Evolutionary conservation across 2,329 filamentous ascomycete genomes (phyloP).

Genomic region (Clonostachys solani): DNA sequence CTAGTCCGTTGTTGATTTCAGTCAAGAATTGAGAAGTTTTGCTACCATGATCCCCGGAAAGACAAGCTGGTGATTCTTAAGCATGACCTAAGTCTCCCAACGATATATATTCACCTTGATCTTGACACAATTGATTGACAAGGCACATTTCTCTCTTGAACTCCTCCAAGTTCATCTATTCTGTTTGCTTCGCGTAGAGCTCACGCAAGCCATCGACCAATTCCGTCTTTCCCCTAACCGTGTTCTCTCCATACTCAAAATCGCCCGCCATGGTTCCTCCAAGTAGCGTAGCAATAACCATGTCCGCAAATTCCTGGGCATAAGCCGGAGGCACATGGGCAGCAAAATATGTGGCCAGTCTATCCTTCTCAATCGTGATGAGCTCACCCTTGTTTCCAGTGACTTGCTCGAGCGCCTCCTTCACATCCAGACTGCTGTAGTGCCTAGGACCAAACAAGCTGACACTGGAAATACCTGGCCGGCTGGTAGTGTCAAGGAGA

Average conservation of each 20-base stretch:
- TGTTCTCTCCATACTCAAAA: conserved; percentile 14
- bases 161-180: no score
- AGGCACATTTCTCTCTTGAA: no score
- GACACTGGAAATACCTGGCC: conserved; percentile 9
- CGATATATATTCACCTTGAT: no score
- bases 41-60: no score
- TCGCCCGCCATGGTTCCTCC: conserved; percentile 16
- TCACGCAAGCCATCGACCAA: conserved; percentile 14
- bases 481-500: conserved; percentile 8
- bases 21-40: no score
- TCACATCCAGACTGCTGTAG: conserved; percentile 20
- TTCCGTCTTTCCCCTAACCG: conserved; percentile 13
- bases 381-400: conserved; percentile 16
- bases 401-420: conserved; percentile 15
- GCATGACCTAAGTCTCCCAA: no score
- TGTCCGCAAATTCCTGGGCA: conserved; percentile 18
- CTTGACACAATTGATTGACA: no score
- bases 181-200: not conserved
- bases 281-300: conserved; percentile 13
- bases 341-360: conserved; percentile 14
- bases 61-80: no score
- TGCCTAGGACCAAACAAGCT: conserved; percentile 18
- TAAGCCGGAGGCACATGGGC: conserved; percentile 11
- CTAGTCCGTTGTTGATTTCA: no score
- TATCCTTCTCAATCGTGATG: conserved; percentile 10